phyloP scores from a whole-genome alignment of 2,329 filamentous ascomycete genomes.

The Lasiodiplodia gonubiensis region DNA sequence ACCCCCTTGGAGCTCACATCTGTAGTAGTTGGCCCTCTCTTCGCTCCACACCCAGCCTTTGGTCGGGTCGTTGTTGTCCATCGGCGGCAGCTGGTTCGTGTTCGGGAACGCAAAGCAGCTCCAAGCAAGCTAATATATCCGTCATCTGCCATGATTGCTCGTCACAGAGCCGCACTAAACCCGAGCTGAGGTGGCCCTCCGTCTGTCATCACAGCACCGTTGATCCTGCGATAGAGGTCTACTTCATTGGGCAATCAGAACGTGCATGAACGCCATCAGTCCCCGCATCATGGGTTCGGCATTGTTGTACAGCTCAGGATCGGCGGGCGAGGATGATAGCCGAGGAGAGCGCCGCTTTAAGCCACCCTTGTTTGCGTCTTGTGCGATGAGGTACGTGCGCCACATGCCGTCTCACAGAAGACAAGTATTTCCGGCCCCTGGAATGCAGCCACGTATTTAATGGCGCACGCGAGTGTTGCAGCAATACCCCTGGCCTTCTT shows the following conservation, averaged over 20 bases:
- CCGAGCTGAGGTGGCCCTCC: neutral
- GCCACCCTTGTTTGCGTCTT: neutral
- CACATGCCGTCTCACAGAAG: neutral
- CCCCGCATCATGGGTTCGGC: conserved; percentile 2
- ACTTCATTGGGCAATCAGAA: neutral
- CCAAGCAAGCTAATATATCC: conserved; percentile 16
- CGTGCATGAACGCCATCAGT: conserved; percentile 1
- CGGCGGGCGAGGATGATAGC: neutral
- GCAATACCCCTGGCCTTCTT: neutral
- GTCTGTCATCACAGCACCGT: neutral
- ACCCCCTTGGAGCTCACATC: neutral
- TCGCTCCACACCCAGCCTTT: neutral
- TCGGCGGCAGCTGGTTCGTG: neutral
- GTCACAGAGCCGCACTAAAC: conserved; percentile 20
- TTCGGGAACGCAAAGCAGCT: neutral
- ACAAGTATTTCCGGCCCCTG: neutral
- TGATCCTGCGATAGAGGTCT: conserved; percentile 1
- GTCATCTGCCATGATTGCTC: neutral
- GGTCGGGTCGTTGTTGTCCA: neutral
- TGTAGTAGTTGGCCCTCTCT: neutral
- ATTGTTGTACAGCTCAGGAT: neutral
- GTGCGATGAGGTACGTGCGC: neutral
- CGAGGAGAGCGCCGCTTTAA: conserved; percentile 2
- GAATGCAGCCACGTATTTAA: conserved; percentile 14
- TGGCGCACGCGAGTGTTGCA: neutral